These are phyloP conservation scores for Alliaria petiolata DNA, from an alignment of 345 rosid genomes.

Conservation along the genomic window DNA sequence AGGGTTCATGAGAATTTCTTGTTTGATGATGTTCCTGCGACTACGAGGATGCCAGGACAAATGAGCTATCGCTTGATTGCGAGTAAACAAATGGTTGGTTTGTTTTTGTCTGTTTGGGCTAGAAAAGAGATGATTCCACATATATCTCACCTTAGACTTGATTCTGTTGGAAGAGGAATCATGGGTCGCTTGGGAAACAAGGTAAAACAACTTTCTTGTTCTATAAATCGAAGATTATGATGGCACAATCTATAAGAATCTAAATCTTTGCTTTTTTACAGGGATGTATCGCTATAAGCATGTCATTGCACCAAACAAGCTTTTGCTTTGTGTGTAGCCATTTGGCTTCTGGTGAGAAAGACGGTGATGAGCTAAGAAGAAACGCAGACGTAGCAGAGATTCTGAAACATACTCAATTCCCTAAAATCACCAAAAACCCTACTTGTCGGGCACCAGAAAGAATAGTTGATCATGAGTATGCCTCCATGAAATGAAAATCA, in stretches of 20 bases:
- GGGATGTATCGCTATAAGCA: constrained; percentile 94
- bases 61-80: constrained; percentile 61
- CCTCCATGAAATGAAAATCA: neutral
- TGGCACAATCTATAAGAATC: neutral
- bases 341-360: constrained; percentile 96
- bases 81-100: constrained; percentile 97
- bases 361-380: constrained; percentile 87
- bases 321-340: constrained; percentile 95
- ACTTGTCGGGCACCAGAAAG: constrained; percentile 58
- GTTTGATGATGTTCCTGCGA: constrained; percentile 31
- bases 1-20: constrained; percentile 33
- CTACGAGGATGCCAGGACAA: constrained; percentile 24
- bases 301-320: constrained; percentile 87
- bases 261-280: constrained; percentile 22
- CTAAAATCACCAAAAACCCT: constrained; percentile 64
- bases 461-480: constrained; percentile 82
- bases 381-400: constrained; percentile 88
- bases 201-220: constrained; percentile 31
- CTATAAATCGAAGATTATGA: neutral
- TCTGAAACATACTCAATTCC: constrained; percentile 65
- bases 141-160: constrained; percentile 78
- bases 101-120: constrained; percentile 88
- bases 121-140: constrained; percentile 75
- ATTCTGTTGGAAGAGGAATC: constrained; percentile 86
- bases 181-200: constrained; percentile 94